Evolutionary conservation across 2,329 filamentous ascomycete species (phyloP).

Genomic region (Calycina marina): DNA sequence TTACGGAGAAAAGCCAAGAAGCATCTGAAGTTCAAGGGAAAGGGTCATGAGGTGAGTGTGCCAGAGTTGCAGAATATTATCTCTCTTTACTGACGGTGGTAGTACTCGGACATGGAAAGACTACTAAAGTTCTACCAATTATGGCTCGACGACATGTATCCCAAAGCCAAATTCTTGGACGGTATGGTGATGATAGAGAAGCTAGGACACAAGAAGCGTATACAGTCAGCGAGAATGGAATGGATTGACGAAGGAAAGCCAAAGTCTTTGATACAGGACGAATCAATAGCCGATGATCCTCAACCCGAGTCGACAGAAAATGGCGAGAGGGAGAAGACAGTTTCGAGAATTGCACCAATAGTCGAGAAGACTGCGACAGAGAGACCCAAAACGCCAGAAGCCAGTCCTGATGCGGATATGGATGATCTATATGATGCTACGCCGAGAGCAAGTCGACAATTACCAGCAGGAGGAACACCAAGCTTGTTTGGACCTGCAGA

Average conservation of each 20-base stretch:
- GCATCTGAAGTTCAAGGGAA: conserved; percentile 70
- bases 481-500: conserved; percentile 17
- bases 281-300: conserved; percentile 18
- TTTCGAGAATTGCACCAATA: conserved; percentile 25
- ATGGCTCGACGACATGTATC: conserved; percentile 94
- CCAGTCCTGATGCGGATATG: conserved; percentile 27
- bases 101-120: conserved; percentile 73
- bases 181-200: conserved; percentile 86
- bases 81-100: conserved; percentile 4
- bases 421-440: conserved; percentile 37
- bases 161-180: conserved; percentile 86
- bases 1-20: conserved; percentile 56
- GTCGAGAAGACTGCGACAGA: conserved; percentile 19
- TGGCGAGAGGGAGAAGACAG: conserved; percentile 17
- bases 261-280: conserved; percentile 21
- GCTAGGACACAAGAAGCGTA: conserved; percentile 67
- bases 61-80: background rate
- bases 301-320: conserved; percentile 16
- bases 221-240: conserved; percentile 60
- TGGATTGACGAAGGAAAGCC: conserved; percentile 73
- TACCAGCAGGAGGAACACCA: conserved; percentile 6
- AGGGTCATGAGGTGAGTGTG: conserved; percentile 65
- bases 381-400: conserved; percentile 21
- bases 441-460: conserved; percentile 22
- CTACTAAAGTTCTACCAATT: conserved; percentile 85